Evolutionary conservation across 2,329 filamentous ascomycete species (phyloP).

Genomic region (Xylariaceae sp.): DNA sequence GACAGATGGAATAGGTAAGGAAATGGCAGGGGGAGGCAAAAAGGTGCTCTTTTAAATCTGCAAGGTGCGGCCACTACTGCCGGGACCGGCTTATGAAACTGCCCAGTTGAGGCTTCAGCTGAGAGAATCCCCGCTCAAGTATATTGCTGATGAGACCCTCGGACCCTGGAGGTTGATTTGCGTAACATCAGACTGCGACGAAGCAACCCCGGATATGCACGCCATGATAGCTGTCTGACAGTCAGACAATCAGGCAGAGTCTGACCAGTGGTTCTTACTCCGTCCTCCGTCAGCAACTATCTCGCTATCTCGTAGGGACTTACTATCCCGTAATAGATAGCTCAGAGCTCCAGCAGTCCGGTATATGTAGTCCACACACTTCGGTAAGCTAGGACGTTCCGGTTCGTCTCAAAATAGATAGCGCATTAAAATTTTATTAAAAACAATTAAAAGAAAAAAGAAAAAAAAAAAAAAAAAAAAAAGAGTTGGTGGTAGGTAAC

Average conservation of each 20-base stretch:
- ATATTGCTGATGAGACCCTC: constrained; percentile 28
- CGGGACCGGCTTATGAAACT: constrained; percentile 26
- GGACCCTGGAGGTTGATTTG: constrained; percentile 22
- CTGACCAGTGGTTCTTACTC: background rate
- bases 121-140: constrained; percentile 26
- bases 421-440: background rate
- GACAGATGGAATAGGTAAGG: constrained; percentile 10
- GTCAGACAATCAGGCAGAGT: background rate
- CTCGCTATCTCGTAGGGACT: background rate
- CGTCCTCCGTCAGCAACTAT: background rate
- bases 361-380: background rate
- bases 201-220: constrained; percentile 22
- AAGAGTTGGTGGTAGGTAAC: no score
- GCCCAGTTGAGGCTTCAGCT: constrained; percentile 30
- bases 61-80: constrained; percentile 22
- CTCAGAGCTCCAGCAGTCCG: background rate
- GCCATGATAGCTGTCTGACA: constrained; percentile 14
- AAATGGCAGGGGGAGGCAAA: constrained; percentile 14
- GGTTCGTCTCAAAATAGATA: background rate
- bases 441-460: no score
- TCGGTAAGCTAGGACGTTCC: background rate
- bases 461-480: no score
- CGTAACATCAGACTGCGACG: constrained; percentile 26
- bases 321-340: background rate
- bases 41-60: constrained; percentile 20